Conservation (phyloP, 2,329 filamentous ascomycete species). For the Aspergillus sojae region DNA sequence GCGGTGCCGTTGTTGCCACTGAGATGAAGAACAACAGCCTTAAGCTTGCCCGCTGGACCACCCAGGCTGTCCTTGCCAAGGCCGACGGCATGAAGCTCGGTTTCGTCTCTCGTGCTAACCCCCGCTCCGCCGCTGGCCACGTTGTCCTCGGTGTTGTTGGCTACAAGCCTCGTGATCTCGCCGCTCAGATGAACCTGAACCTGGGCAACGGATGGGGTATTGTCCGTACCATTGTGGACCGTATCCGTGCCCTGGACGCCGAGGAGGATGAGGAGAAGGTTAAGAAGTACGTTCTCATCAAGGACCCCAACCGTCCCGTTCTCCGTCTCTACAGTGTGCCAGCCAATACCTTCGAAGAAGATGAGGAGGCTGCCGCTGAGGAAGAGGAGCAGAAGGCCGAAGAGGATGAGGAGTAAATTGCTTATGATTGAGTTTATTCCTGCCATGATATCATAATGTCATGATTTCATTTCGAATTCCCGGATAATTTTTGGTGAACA, state of each 20-base stretch:
- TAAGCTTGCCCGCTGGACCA: slow-evolving; percentile 97
- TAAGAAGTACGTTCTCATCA: slow-evolving; percentile 60
- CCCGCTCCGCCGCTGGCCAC: slow-evolving; percentile 89
- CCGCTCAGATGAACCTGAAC: slow-evolving; percentile 95
- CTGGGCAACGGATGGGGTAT: slow-evolving; percentile 98
- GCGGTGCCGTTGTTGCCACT: slow-evolving; percentile 94
- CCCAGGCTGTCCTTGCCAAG: slow-evolving; percentile 93
- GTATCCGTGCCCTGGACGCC: slow-evolving; percentile 52
- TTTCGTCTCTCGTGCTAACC: slow-evolving; percentile 93
- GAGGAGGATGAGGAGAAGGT: slow-evolving; percentile 45
- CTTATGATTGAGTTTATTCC: slow-evolving; percentile 14
- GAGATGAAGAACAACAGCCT: slow-evolving; percentile 99
- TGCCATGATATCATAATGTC: slow-evolving; percentile 22
- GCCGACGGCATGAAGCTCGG: slow-evolving; percentile 99
- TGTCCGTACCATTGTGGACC: slow-evolving; percentile 95
- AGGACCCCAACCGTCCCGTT: slow-evolving; percentile 96
- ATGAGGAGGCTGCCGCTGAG: slow-evolving; percentile 64
- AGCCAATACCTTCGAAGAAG: slow-evolving; percentile 83
- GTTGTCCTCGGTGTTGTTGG: slow-evolving; percentile 93
- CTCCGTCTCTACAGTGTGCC: slow-evolving; percentile 93
- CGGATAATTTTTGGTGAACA: slow-evolving; percentile 7
- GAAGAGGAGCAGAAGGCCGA: slow-evolving; percentile 59
- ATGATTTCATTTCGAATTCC: slow-evolving; percentile 11
- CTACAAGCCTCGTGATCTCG: slow-evolving; percentile 98
- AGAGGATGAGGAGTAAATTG: slow-evolving; percentile 49